These are phyloP conservation scores for Penicillium sp. DNA, from an alignment of 2,329 filamentous ascomycete species.

Conservation along the genomic window DNA sequence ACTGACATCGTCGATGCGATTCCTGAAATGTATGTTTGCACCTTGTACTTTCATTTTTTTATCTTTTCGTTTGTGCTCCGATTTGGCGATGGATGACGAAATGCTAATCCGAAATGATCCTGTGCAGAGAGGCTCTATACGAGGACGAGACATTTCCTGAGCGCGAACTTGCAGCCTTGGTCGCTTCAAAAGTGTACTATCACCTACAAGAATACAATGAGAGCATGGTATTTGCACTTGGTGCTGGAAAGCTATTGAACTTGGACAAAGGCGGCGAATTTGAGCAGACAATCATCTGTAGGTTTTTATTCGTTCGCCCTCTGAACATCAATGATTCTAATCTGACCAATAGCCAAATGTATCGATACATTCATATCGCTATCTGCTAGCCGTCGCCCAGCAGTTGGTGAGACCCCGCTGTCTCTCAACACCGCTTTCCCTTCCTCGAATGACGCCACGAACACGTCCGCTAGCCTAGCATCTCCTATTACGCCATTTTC, in stretches of 20 bases:
- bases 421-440: conserved; percentile 78
- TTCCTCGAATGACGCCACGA: conserved; percentile 61
- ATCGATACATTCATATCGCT: conserved; percentile 95
- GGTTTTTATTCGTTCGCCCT: conserved; percentile 20
- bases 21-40: conserved; percentile 74
- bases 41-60: background rate
- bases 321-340: conserved; percentile 8
- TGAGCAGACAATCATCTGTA: conserved; percentile 94
- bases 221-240: conserved; percentile 96
- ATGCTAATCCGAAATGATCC: background rate
- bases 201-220: conserved; percentile 98
- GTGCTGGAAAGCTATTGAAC: conserved; percentile 91
- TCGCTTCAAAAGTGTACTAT: conserved; percentile 97
- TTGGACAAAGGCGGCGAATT: conserved; percentile 89
- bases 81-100: background rate
- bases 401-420: conserved; percentile 53
- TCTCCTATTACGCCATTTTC: conserved; percentile 95
- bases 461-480: conserved; percentile 63
- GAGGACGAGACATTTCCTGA: conserved; percentile 95
- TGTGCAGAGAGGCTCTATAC: conserved; percentile 81
- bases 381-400: conserved; percentile 56
- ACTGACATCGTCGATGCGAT: conserved; percentile 91
- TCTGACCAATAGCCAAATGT: conserved; percentile 65
- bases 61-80: background rate
- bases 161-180: conserved; percentile 86